Evolutionary conservation across 140 eudicot species (phyloP).

Genomic region (Stevia rebaudiana): DNA sequence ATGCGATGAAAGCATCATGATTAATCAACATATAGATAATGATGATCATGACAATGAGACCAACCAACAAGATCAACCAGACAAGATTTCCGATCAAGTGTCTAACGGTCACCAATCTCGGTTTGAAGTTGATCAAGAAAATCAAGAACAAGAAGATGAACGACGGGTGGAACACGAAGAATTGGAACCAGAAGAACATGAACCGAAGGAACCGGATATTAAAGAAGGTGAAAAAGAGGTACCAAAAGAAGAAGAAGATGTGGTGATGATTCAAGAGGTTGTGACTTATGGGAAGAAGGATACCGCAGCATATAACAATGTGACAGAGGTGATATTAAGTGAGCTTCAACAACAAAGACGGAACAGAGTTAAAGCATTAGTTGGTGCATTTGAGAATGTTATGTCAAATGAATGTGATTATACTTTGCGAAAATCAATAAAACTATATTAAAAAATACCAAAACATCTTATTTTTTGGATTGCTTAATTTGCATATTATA

Average conservation of each 20-base stretch:
- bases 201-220: background rate
- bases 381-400: constrained; percentile 58
- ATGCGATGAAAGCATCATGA: background rate
- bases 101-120: background rate
- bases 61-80: constrained; percentile 3
- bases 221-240: constrained; percentile 8
- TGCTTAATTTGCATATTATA: too few species aligned
- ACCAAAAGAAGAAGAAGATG: constrained; percentile 20
- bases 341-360: constrained; percentile 40
- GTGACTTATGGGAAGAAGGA: constrained; percentile 43
- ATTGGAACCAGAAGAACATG: background rate
- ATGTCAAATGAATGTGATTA: constrained; percentile 40
- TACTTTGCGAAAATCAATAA: background rate
- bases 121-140: constrained; percentile 14
- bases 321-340: constrained; percentile 50
- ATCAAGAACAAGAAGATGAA: background rate
- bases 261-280: constrained; percentile 9
- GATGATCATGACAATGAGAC: background rate
- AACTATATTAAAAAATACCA: background rate
- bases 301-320: constrained; percentile 33
- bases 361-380: constrained; percentile 52
- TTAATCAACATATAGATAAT: background rate
- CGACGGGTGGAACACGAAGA: constrained; percentile 1
- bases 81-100: too few species aligned
- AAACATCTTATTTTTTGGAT: background rate